Evolutionary conservation across 2,329 filamentous ascomycete species (phyloP), one percentile per base, ranked within the genome.

Genomic region (Aspergillus ochraceus): DNA sequence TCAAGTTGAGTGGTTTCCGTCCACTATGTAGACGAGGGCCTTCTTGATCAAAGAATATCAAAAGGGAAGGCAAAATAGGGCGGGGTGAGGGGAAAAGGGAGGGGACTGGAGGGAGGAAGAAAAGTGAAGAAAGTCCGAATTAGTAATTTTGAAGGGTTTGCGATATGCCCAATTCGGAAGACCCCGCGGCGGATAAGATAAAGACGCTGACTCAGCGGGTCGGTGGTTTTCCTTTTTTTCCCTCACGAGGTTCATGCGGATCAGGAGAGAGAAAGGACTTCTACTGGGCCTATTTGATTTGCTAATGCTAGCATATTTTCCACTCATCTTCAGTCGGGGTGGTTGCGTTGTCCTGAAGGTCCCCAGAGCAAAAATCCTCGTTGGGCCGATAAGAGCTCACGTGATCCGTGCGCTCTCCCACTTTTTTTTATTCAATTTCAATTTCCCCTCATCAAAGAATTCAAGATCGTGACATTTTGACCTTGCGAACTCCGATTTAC

Each of bases 361-460:
- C 36, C 36, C 6, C 36, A 36, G 17, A 6, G 36, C 36, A 47
- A 24, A 47, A 47, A 20, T 47, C 45, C 11, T 24, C 42, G 62
- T 51, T 39, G 42, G 47, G 10, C 63, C 66, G 69, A 71, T 71
- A 71, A 71, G 70, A 10, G 46, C 17, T 49, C 68, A 71, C 69
- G 68, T 72, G 68, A 72, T 57, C 50, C 26, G 20, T 65, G 61
- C 61, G 50, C 66, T 64, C 61, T 70, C 65, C 62, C 61, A 59
- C 57, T 66, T 65, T 68, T 68, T 65, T 64, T 60, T 19, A 17
- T 42, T 42, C 14, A n/a, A 17, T n/a, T 42, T 42, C 17, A 42
- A 42, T n/a, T 42, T 42, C 36, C 36, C 36, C 36, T 42, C 36
- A 8, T 42, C 17, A 42, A 36, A 4, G 12, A 9, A 29, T 29